Evolutionary conservation across 169 alveolate genomes (phyloP).

Genomic region (Plasmodium malariae): DNA sequence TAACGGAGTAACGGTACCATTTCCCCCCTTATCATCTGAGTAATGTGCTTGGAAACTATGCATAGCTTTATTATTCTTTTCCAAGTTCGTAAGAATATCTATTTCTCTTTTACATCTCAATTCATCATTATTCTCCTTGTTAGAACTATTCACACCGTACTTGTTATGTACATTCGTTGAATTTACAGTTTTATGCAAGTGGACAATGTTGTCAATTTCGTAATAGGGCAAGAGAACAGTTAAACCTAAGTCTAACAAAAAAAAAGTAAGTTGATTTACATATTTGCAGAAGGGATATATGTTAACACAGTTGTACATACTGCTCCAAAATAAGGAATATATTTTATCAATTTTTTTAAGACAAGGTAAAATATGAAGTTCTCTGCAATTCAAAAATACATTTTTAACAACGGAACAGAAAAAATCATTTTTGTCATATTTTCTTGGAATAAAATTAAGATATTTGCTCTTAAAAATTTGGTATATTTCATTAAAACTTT

Average conservation of each 20-base stretch:
- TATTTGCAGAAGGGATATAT: slow-evolving; percentile 74
- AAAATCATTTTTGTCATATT: slow-evolving; percentile 54
- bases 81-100: no score
- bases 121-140: neutral
- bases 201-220: slow-evolving; percentile 68
- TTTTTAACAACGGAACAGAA: slow-evolving; percentile 41
- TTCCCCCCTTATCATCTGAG: no score
- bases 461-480: slow-evolving; percentile 66
- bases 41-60: no score
- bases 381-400: slow-evolving; percentile 54
- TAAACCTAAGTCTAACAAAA: slow-evolving; percentile 56
- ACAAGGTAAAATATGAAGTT: slow-evolving; percentile 75
- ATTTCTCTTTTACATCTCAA: neutral
- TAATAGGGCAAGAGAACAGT: slow-evolving; percentile 61
- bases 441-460: slow-evolving; percentile 67
- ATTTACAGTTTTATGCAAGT: slow-evolving; percentile 46
- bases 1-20: neutral
- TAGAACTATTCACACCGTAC: neutral
- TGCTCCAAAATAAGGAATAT: slow-evolving; percentile 42
- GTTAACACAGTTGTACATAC: slow-evolving; percentile 33
- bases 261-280: slow-evolving; percentile 57
- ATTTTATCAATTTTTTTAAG: slow-evolving; percentile 46
- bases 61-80: no score
- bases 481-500: slow-evolving; percentile 49
- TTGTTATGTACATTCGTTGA: neutral